Base-by-base conservation (phyloP, 805 yeast genomes). In the Yamadazyma philogaea region DNA sequence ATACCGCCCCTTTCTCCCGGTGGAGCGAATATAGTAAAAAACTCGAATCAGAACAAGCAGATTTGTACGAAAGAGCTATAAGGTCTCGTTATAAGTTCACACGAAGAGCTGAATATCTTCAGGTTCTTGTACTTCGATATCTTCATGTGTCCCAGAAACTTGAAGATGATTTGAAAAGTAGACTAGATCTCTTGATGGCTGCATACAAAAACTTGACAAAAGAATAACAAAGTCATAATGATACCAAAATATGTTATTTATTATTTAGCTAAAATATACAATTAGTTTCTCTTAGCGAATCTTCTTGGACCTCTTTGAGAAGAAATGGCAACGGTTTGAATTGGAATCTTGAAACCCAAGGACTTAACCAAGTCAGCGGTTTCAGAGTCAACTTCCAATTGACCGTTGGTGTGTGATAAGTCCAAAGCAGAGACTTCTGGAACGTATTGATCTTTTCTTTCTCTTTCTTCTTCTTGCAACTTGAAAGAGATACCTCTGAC, bases 391-490 rank as follows among this genome's bases (percentile, higher is more conserved):
- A 91, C 95, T 78, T 87, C 90, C 74, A 93, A 87, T 70, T 86
- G 93, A 72, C 89, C 89, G 78, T 89, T 88, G 72, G 93, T 83
- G 84, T 87, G 87, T 61, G 95, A 82, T 70, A 93, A 85, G 80
- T 93, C 98, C 74, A 93, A 87, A 75, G 99, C 99, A 70, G 99
- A 95, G 70, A 90, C 95, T 75, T 90, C 98, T 78, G 99, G 99
- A 68, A 95, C 99, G 79, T 90, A 93, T 81, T 93, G 99, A 79
- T 93, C 98, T 81, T 95, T 93, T 81, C 99, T 87, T 82, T 93
- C 99, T 84, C 99, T 91, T 85, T 93, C 99, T 81, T 93, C 99
- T 82, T 93, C 99, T 84, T 93, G 99, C 71, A 93, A 87, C 78
- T 95, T 95, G 96, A 93, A 93, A 65, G 99, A 93, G 64, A 93